Evolutionary conservation across 1,139 yeast genomes (phyloP).

Genomic region (Yamadazyma spencermartinsiae): DNA sequence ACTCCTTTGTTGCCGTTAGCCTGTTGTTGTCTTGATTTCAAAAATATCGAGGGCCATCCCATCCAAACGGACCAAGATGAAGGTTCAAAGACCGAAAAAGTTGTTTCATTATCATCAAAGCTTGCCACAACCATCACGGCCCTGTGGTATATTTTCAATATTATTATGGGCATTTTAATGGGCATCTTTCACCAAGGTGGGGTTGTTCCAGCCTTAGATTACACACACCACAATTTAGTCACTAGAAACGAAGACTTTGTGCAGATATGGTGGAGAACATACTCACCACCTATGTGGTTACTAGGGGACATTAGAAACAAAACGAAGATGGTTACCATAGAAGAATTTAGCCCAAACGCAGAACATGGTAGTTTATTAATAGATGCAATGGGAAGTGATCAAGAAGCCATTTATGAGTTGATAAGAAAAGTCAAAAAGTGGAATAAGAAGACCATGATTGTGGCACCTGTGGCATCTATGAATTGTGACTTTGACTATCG

Average conservation of each 20-base stretch:
- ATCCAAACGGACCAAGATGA: constrained; percentile 7
- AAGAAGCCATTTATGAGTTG: constrained; percentile 11
- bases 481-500: constrained; percentile 14
- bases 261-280: constrained; percentile 91
- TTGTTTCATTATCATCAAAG: not conserved
- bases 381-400: constrained; percentile 61
- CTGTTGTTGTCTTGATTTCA: constrained; percentile 59
- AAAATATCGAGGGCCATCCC: constrained; percentile 8
- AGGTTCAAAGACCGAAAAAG: not conserved
- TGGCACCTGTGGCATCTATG: constrained; percentile 54
- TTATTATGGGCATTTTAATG: constrained; percentile 59
- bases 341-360: constrained; percentile 12
- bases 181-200: constrained; percentile 93
- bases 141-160: constrained; percentile 68
- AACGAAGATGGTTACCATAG: constrained; percentile 19
- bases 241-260: constrained; percentile 17
- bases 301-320: constrained; percentile 40
- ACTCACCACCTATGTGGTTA: constrained; percentile 90
- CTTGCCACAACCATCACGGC: constrained; percentile 25
- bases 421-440: constrained; percentile 1
- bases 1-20: constrained; percentile 74
- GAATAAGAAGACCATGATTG: constrained; percentile 27
- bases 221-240: constrained; percentile 20
- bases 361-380: constrained; percentile 21
- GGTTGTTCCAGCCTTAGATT: constrained; percentile 63